These are phyloP conservation scores for Populus hybrid DNA, from an alignment of 441 rosid genomes.

Conservation along the genomic window DNA sequence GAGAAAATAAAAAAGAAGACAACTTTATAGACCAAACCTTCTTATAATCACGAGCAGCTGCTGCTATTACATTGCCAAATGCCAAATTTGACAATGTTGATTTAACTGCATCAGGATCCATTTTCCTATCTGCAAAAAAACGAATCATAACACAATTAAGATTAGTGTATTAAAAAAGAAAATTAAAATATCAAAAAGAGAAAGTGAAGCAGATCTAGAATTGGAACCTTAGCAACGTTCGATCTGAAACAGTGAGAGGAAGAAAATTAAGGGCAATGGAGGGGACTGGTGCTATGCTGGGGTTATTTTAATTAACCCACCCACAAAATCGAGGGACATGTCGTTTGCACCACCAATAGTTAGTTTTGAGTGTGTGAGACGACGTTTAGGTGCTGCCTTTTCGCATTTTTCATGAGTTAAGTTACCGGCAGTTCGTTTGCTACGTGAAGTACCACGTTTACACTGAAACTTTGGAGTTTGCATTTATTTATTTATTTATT, in stretches of 20 bases:
- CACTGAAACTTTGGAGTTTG: too few species aligned
- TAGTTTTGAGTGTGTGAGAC: too few species aligned
- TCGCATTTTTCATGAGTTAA: too few species aligned
- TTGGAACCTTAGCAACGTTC: not conserved
- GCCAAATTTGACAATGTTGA: constrained; percentile 81
- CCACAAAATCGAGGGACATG: not conserved
- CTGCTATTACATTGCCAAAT: constrained; percentile 90
- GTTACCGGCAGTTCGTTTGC: too few species aligned
- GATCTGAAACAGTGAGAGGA: not conserved
- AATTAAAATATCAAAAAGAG: not conserved
- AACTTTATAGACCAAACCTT: constrained; percentile 42
- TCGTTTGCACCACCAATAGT: not conserved
- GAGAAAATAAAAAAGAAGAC: not conserved
- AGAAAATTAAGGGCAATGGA: not conserved
- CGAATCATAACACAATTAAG: not conserved
- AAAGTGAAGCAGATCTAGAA: not conserved
- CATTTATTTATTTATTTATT: too few species aligned
- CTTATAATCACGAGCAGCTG: constrained; percentile 91
- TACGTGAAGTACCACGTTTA: too few species aligned
- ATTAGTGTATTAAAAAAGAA: not conserved
- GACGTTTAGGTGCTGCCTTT: too few species aligned
- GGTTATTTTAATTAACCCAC: not conserved
- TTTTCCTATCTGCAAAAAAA: constrained; percentile 19
- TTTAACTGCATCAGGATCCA: constrained; percentile 90
- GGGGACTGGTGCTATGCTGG: not conserved